phyloP scores from a whole-genome alignment of 2,329 filamentous ascomycete genomes.

The Colletotrichum navitas region DNA sequence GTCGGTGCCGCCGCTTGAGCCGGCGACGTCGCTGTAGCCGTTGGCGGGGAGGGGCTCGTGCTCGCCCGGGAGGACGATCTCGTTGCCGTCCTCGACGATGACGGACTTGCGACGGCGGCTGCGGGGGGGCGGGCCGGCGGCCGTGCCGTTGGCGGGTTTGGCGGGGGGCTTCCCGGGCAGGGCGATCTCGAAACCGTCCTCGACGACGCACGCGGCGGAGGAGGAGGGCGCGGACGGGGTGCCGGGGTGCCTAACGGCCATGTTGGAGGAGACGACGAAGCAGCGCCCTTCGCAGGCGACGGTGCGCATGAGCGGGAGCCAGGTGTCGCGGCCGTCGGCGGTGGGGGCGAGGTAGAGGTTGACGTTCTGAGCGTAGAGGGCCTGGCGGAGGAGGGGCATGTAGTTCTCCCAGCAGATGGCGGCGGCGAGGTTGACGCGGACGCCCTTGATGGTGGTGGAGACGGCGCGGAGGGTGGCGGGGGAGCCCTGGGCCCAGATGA shows the following conservation, averaged over 20 bases:
- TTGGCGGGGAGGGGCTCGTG: constrained; percentile 37
- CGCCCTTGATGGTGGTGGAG: constrained; percentile 81
- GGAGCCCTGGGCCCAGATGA: constrained; percentile 91
- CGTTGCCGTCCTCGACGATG: constrained; percentile 67
- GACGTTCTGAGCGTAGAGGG: constrained; percentile 89
- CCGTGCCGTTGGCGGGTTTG: constrained; percentile 38
- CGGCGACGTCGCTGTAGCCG: constrained; percentile 7
- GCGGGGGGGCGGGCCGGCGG: constrained; percentile 22
- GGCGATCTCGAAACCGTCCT: constrained; percentile 62
- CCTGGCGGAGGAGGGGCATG: constrained; percentile 89
- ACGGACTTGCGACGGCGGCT: constrained; percentile 55
- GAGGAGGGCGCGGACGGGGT: too few species aligned
- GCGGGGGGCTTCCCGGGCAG: constrained; percentile 48
- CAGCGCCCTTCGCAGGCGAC: constrained; percentile 85
- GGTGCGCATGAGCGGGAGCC: constrained; percentile 86
- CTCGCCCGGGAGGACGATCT: constrained; percentile 61
- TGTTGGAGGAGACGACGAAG: constrained; percentile 88
- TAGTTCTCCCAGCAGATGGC: constrained; percentile 98
- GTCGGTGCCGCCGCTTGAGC: constrained; percentile 24
- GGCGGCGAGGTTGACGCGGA: constrained; percentile 82
- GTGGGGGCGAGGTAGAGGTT: constrained; percentile 93
- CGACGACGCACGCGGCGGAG: background rate
- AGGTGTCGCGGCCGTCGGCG: constrained; percentile 85
- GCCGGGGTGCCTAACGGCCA: constrained; percentile 75
- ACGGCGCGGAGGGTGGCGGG: constrained; percentile 84